These are phyloP conservation scores for Macrocystidia cucumis DNA, from an alignment of 1,284 basidiomycete genomes.

Conservation along the genomic window DNA sequence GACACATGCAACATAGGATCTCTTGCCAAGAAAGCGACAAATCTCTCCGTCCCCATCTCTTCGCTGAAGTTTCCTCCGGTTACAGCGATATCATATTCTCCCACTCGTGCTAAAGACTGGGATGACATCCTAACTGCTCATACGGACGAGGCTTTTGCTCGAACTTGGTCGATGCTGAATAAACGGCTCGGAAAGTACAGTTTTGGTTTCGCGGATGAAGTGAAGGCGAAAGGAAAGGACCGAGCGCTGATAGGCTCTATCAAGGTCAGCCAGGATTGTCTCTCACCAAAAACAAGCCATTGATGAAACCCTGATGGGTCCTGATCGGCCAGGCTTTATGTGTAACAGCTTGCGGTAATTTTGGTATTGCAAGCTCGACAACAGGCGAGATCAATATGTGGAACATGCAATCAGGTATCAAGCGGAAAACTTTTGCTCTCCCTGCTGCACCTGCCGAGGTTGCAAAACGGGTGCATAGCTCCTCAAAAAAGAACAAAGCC, in stretches of 20 bases:
- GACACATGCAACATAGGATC: conserved; percentile 43
- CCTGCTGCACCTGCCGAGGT: conserved; percentile 53
- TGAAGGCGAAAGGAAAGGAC: conserved; percentile 42
- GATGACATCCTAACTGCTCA: conserved; percentile 94
- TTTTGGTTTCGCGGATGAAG: conserved; percentile 39
- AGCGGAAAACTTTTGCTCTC: conserved; percentile 70
- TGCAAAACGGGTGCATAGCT: conserved; percentile 29
- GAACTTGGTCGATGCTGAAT: conserved; percentile 83
- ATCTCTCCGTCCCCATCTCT: conserved; percentile 71
- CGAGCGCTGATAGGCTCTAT: conserved; percentile 42
- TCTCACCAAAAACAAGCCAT: neutral
- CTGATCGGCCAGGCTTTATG: conserved; percentile 60
- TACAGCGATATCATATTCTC: conserved; percentile 73
- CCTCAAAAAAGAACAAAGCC: conserved; percentile 37
- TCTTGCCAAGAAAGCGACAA: conserved; percentile 78
- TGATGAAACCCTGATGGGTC: neutral
- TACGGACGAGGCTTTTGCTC: conserved; percentile 69
- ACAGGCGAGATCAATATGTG: conserved; percentile 80
- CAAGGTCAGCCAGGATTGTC: conserved; percentile 40
- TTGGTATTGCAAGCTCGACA: conserved; percentile 80
- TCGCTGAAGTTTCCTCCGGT: conserved; percentile 81
- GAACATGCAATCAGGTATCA: conserved; percentile 95
- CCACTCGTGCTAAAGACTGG: conserved; percentile 89
- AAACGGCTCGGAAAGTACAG: conserved; percentile 78
- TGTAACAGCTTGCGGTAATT: conserved; percentile 95